Evolutionary conservation across 495 filamentous ascomycete species (phyloP), one percentile per base, ranked within the genome.

Genomic region (Trichoderma erinaceum): DNA sequence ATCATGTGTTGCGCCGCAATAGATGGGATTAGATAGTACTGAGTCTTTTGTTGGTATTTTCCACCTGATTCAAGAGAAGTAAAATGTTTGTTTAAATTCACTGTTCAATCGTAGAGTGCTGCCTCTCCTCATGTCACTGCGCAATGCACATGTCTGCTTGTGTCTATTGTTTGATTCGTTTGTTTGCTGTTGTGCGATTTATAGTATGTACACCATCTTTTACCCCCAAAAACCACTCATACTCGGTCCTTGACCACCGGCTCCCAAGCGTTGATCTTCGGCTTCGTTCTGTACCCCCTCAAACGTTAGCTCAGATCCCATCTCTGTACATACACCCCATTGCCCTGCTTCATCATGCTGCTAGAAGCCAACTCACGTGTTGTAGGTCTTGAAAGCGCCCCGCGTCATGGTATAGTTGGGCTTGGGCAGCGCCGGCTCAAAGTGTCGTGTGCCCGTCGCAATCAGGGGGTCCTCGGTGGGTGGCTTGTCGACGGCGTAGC

Each of bases 331-430:
- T 18, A 46, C 18, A 13, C 0, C 13, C 13, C 12, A 5, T 18
- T 5, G 13, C 18, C 43, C 29, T 13, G 56, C 21, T 13, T 35
- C 13, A n/a, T 35, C 13, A 1, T 38, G 32, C 32, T 35, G 2
- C 32, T 15, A 35, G 21, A 4, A 63, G 7, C 58, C 15, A 12
- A 87, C 91, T 74, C 76, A 97, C 94, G 95, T 99, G 78, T 85
- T 96, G 77, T 97, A 99, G 18, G 96, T 85, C 82, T 90, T 94
- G 82, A 86, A 99, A 13, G 92, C 93, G 66, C 83, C 92, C 66
- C 91, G 86, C 65, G 81, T 87, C 56, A 82, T 77, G 18, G 95
- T 97, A 70, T 86, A 77, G 75, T 89, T 96, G 63, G 90, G 87
- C 61, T 88, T 79, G 75, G 95, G 93, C 43, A 83, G 81, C 32